These are phyloP conservation scores for Russula earlei DNA, from an alignment of 768 basidiomycete genomes.

Conservation along the genomic window DNA sequence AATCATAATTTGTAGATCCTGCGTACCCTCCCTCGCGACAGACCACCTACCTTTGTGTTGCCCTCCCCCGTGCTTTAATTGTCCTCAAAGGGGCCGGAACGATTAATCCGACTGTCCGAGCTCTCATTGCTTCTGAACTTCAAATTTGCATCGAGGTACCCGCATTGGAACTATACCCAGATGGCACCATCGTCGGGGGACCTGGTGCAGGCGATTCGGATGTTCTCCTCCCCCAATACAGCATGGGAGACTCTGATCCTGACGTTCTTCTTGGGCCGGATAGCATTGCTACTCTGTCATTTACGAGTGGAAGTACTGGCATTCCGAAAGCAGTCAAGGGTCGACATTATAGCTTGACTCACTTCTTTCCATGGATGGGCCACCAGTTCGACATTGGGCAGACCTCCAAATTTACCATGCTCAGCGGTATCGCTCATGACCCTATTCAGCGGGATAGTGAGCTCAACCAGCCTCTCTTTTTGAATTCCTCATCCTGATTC, in stretches of 20 bases:
- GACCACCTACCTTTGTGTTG: conserved; percentile 86
- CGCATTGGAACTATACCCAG: conserved; percentile 63
- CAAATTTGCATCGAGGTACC: conserved; percentile 87
- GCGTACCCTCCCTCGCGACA: conserved; percentile 93
- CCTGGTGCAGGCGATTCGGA: conserved; percentile 36
- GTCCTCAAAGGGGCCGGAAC: conserved; percentile 85
- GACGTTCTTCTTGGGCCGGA: conserved; percentile 88
- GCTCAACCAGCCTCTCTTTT: conserved; percentile 27
- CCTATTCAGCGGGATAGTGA: conserved; percentile 97
- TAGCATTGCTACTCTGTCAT: conserved; percentile 86
- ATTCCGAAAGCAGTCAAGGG: conserved; percentile 98
- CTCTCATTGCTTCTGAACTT: conserved; percentile 70
- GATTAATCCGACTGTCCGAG: conserved; percentile 71
- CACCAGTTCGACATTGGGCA: conserved; percentile 67
- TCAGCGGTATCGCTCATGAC: conserved; percentile 97
- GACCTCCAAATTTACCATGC: conserved; percentile 89
- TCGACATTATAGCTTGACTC: conserved; percentile 90
- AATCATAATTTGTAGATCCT: conserved; percentile 51
- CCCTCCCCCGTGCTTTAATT: conserved; percentile 83
- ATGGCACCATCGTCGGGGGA: conserved; percentile 63
- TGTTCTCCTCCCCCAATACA: conserved; percentile 44
- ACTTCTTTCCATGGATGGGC: conserved; percentile 99
- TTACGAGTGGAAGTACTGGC: conserved; percentile 95
- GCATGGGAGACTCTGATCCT: conserved; percentile 62
- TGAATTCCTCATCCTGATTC: conserved; percentile 2